Conservation (phyloP, 805 yeast species). For the Candida endomychidarum region DNA sequence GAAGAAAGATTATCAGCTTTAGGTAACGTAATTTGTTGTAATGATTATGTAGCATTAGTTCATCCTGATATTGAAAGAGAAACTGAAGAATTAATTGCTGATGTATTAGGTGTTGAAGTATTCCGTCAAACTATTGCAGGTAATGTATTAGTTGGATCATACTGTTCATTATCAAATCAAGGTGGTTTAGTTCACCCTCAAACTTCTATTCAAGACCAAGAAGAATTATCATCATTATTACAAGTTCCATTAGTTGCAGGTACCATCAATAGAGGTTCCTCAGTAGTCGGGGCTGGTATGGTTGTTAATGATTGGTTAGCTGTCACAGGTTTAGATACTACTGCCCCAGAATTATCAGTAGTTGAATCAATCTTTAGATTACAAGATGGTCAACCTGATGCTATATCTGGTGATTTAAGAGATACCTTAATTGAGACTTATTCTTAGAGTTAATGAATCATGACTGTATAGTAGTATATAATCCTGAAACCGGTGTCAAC, state of each 20-base stretch:
- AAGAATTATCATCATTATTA: slow-evolving; percentile 89
- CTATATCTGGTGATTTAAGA: slow-evolving; percentile 80
- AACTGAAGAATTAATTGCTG: slow-evolving; percentile 97
- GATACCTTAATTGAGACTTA: slow-evolving; percentile 92
- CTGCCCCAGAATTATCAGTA: slow-evolving; percentile 97
- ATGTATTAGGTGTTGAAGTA: slow-evolving; percentile 97
- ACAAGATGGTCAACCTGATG: slow-evolving; percentile 87
- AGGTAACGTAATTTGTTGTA: slow-evolving; percentile 97
- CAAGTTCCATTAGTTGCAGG: slow-evolving; percentile 99
- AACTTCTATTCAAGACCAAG: slow-evolving; percentile 96
- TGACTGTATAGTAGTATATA: slow-evolving; percentile 6
- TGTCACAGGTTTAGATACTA: slow-evolving; percentile 94
- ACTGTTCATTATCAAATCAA: slow-evolving; percentile 91
- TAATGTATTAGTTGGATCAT: slow-evolving; percentile 94
- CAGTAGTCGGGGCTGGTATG: slow-evolving; percentile 98
- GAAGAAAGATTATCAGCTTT: slow-evolving; percentile 96
- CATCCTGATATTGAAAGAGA: slow-evolving; percentile 99
- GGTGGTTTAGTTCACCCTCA: slow-evolving; percentile 99
- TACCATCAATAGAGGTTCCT: slow-evolving; percentile 95
- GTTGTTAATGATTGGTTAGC: slow-evolving; percentile 98
- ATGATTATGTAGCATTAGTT: slow-evolving; percentile 97
- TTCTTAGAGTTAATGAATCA: slow-evolving; percentile 42
- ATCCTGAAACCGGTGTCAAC: not conserved
- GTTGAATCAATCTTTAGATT: slow-evolving; percentile 93
- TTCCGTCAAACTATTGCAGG: slow-evolving; percentile 99